Conservation (phyloP, 2,329 filamentous ascomycete species). For the Xylaria sp. region DNA sequence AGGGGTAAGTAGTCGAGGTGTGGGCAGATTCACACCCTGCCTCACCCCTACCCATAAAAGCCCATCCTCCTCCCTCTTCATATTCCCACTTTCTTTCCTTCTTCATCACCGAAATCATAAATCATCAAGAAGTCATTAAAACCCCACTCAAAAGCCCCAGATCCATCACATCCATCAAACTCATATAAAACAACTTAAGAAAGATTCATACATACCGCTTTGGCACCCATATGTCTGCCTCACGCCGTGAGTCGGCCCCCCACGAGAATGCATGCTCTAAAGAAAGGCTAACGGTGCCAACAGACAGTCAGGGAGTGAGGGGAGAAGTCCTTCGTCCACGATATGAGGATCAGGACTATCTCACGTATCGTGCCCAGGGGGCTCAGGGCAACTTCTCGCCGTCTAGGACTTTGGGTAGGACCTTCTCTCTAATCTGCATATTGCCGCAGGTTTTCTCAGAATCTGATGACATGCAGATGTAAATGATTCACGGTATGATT, state of each 20-base stretch:
- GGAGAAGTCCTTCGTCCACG: constrained; percentile 14
- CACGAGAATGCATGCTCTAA: constrained; percentile 16
- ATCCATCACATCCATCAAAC: constrained; percentile 26
- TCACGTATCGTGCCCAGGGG: constrained; percentile 15
- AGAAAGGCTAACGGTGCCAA: constrained; percentile 25
- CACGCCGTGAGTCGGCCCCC: constrained; percentile 36
- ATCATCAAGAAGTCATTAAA: constrained; percentile 38
- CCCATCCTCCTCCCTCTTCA: constrained; percentile 40
- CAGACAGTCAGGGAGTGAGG: constrained; percentile 26
- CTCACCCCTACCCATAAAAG: constrained; percentile 47
- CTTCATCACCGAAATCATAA: constrained; percentile 31
- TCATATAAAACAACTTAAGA: constrained; percentile 33
- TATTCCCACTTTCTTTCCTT: constrained; percentile 39
- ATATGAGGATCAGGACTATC: constrained; percentile 21
- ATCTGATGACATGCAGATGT: constrained; percentile 29
- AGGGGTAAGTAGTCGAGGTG: constrained; percentile 31
- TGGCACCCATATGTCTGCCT: constrained; percentile 26
- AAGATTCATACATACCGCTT: constrained; percentile 35
- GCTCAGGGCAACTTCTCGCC: constrained; percentile 11
- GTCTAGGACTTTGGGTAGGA: constrained; percentile 31
- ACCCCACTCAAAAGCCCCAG: constrained; percentile 16
- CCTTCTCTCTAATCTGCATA: constrained; percentile 11
- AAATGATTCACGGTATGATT: constrained; percentile 22
- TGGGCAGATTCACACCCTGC: constrained; percentile 40
- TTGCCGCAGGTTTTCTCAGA: not conserved